Conservation (phyloP, 2,329 filamentous ascomycete species). For the Pestalotiopsis sp. region DNA sequence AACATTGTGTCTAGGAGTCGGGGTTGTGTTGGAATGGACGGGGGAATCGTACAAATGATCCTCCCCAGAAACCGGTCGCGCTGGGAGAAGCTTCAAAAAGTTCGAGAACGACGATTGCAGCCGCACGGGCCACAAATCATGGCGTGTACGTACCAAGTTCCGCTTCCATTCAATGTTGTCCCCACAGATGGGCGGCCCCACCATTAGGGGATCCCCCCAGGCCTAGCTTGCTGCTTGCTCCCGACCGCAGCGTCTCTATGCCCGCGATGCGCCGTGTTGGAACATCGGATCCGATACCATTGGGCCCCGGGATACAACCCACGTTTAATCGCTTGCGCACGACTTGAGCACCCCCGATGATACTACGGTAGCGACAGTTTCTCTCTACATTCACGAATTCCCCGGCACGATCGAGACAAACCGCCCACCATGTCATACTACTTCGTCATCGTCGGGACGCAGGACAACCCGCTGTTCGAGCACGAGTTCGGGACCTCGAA, state of each 20-base stretch:
- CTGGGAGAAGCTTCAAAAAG: neutral
- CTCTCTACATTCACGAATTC: neutral
- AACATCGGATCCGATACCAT: neutral
- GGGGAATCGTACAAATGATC: neutral
- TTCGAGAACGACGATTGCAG: neutral
- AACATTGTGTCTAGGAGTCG: constrained; percentile 64
- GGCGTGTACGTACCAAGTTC: no score
- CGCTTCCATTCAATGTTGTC: neutral
- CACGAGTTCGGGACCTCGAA: constrained; percentile 97
- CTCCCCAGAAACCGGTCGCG: neutral
- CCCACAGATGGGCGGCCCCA: constrained; percentile 6
- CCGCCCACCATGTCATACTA: constrained; percentile 83
- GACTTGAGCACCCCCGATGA: neutral
- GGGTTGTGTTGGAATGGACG: constrained; percentile 6
- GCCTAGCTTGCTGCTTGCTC: neutral
- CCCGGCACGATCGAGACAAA: neutral
- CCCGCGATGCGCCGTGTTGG: neutral
- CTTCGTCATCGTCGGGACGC: constrained; percentile 94
- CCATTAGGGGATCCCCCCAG: neutral
- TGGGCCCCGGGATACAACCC: neutral
- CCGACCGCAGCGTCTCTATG: neutral
- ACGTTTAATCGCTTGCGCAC: neutral
- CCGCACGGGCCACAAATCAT: neutral
- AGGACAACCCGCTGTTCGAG: constrained; percentile 95
- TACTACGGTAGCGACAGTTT: neutral